phyloP scores from a whole-genome alignment of 2,329 filamentous ascomycete genomes.

The Calonectria hawksworthii region DNA sequence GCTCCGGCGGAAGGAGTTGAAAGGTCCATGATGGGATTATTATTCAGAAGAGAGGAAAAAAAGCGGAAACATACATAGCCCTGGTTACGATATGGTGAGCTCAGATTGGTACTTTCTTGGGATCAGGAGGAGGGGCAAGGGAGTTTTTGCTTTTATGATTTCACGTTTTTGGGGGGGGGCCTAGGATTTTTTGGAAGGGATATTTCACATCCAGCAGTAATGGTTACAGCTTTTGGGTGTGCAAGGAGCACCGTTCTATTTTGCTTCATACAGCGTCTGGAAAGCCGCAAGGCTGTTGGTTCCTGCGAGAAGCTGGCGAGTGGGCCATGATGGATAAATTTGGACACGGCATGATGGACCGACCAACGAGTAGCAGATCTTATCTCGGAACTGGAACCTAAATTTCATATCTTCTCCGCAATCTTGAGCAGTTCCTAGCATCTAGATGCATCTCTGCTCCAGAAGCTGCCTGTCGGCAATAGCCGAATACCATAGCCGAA shows the following conservation, averaged over 20 bases:
- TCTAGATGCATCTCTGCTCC: background rate
- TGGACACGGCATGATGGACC: background rate
- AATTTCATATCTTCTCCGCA: background rate
- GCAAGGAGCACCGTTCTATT: background rate
- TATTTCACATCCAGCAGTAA: background rate
- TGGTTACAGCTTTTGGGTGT: background rate
- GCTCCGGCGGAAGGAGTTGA: conserved; percentile 49
- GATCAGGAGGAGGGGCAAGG: background rate
- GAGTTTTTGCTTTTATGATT: background rate
- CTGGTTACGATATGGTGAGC: background rate
- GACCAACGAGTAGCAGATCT: background rate
- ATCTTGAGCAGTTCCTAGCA: background rate
- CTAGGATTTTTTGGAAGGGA: background rate
- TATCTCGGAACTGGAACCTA: background rate
- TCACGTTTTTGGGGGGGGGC: background rate
- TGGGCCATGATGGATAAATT: background rate
- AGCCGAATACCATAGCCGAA: background rate
- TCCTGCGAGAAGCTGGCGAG: background rate
- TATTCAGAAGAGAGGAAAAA: background rate
- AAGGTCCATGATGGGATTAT: conserved; percentile 32
- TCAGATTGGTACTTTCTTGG: background rate
- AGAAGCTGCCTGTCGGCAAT: background rate
- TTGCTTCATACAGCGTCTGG: background rate
- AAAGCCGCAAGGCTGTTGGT: background rate
- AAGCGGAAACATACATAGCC: background rate